Conservation (phyloP, 176 grass and related monocot species). For the Lolium multiflorum region DNA sequence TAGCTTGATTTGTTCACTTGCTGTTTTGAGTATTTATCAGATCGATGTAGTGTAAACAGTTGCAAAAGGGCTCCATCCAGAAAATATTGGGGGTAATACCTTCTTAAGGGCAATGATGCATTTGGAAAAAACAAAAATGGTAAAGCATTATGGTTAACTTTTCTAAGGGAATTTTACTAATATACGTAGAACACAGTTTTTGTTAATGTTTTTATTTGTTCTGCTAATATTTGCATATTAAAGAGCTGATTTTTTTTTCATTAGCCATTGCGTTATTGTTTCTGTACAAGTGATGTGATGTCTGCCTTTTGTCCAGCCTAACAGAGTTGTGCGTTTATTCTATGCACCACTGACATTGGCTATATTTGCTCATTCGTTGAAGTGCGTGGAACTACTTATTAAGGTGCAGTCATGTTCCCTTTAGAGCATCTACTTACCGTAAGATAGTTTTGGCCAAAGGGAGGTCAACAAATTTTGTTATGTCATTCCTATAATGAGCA, state of each 20-base stretch:
- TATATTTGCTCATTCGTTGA: not conserved
- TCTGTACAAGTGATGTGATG: not conserved
- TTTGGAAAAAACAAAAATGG: not conserved
- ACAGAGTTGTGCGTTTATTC: slow-evolving; percentile 4
- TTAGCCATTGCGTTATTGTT: not conserved
- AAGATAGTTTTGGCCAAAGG: not conserved
- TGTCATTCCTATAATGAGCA: not conserved
- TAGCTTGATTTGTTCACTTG: not conserved
- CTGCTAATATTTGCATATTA: not conserved
- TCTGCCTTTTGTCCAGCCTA: not conserved
- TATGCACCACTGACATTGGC: slow-evolving; percentile 5
- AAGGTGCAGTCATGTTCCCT: not conserved
- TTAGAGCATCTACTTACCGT: not conserved
- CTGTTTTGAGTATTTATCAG: not conserved
- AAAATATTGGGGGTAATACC: not conserved
- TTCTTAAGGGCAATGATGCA: not conserved
- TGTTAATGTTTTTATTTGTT: not conserved
- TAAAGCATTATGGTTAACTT: not conserved
- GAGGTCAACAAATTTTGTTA: not conserved
- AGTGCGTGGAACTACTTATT: slow-evolving; percentile 10
- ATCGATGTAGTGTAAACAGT: not conserved
- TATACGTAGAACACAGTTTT: not conserved
- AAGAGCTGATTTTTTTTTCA: not conserved
- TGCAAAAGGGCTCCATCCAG: not conserved
- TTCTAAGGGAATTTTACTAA: not conserved